Base-by-base conservation (phyloP, 1,139 yeast genomes). In the Geotrichum candidum region DNA sequence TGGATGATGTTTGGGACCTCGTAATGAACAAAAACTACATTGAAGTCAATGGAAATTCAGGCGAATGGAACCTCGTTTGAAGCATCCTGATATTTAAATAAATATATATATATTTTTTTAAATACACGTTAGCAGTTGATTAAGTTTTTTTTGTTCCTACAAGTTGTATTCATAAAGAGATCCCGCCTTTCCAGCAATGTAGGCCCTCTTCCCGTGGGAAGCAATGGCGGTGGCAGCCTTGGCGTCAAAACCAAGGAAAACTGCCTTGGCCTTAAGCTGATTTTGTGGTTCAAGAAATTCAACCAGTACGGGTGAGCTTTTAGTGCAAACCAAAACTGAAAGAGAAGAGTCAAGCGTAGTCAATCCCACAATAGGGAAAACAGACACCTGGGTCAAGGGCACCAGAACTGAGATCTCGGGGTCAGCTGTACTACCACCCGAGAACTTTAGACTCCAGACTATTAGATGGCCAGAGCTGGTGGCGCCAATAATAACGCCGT, bases 61-160 rank as follows among this genome's bases (percentile, higher is more conserved):
- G 73, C 7, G 77, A 75, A 62, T 75, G 78, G 78, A 72, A 72
- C 59, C 62, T 74, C 25, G 67, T 74, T 29, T 77, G 74, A 48
- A 65, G 63, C 52, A n/a, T 18, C 45, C 18, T 38, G 45, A 38
- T 15, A 38, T 38, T 38, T 38, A 15, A 13, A 38, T 38, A 3
- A 4, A 38, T 38, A 13, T 38, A n/a, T 38, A n/a, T 41, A n/a
- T 41, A n/a, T 41, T n/a, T 41, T 38, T 13, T 4, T 15, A 6
- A 13, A 38, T 13, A 38, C 15, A 38, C 18, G 13, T 38, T 15
- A 38, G 45, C 45, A 38, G 13, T 38, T 38, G 45, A 38, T 38
- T 6, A 15, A 33, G 7, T 33, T 33, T 33, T 33, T 38, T 38
- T 38, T 11, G 7, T 41, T 41, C n/a, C 22, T 41, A n/a, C 48